Evolutionary conservation across 805 yeast species (phyloP).

Genomic region (Danielia reshetovae): DNA sequence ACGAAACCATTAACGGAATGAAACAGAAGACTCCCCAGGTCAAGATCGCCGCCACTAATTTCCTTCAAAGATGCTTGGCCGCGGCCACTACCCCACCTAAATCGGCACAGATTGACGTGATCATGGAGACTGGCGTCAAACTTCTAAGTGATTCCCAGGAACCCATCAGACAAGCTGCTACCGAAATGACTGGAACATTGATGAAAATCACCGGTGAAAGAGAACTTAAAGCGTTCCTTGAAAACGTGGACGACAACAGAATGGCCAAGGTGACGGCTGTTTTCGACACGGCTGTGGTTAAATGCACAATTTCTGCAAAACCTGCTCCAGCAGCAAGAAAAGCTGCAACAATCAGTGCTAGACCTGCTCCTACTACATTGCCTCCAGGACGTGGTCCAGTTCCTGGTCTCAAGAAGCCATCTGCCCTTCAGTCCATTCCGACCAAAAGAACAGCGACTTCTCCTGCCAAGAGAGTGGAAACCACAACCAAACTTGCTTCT

Average conservation of each 20-base stretch:
- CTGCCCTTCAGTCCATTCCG: constrained; percentile 39
- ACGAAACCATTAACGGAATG: constrained; percentile 56
- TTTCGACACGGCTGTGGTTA: constrained; percentile 52
- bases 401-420: constrained; percentile 7
- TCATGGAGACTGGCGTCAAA: constrained; percentile 54
- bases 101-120: constrained; percentile 49
- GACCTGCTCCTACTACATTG: constrained; percentile 8
- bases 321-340: constrained; percentile 13
- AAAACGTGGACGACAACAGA: constrained; percentile 73
- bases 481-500: constrained; percentile 21
- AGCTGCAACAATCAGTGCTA: constrained; percentile 4
- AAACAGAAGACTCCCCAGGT: constrained; percentile 81
- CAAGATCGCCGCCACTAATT: constrained; percentile 65
- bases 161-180: constrained; percentile 73
- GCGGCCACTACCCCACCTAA: constrained; percentile 47
- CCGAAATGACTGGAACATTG: constrained; percentile 73
- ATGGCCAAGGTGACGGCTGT: constrained; percentile 61
- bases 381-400: constrained; percentile 3
- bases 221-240: constrained; percentile 55
- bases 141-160: constrained; percentile 81
- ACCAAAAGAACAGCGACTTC: constrained; percentile 69
- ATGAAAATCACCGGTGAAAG: constrained; percentile 81
- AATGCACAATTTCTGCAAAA: constrained; percentile 11
- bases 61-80: constrained; percentile 59
- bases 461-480: constrained; percentile 50